These are phyloP conservation scores for Daldinia caldariorum DNA, from an alignment of 495 filamentous ascomycete species.

Conservation along the genomic window DNA sequence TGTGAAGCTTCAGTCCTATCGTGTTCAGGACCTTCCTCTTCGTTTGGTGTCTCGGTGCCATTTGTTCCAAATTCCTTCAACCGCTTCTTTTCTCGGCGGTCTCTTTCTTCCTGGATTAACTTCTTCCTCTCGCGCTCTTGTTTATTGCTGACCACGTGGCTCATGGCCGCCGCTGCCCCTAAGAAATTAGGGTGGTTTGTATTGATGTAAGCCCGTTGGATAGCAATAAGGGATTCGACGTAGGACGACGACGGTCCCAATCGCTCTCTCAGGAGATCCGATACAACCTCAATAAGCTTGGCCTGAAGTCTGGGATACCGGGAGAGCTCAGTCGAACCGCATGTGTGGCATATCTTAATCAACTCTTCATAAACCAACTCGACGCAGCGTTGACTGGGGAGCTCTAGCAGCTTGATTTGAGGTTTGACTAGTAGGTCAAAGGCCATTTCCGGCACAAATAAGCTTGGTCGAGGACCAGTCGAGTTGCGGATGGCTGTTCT, in stretches of 20 bases:
- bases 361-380: constrained; percentile 98
- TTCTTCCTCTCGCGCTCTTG: constrained; percentile 91
- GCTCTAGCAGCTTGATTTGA: constrained; percentile 95
- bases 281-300: constrained; percentile 98
- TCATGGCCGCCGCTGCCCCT: constrained; percentile 97
- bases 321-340: constrained; percentile 90
- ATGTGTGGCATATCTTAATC: constrained; percentile 99
- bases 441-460: constrained; percentile 96
- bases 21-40: constrained; percentile 75
- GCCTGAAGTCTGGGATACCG: constrained; percentile 93
- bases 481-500: constrained; percentile 98
- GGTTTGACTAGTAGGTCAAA: constrained; percentile 98
- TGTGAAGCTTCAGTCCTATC: constrained; percentile 63
- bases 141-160: constrained; percentile 89
- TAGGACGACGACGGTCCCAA: constrained; percentile 88
- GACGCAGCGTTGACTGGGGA: constrained; percentile 95
- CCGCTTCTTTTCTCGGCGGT: constrained; percentile 82
- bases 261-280: constrained; percentile 91
- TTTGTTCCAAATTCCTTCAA: constrained; percentile 84
- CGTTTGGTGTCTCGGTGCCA: constrained; percentile 73
- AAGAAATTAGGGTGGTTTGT: constrained; percentile 99
- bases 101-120: constrained; percentile 80
- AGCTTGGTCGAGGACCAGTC: constrained; percentile 90
- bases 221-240: constrained; percentile 95
- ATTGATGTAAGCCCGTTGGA: constrained; percentile 98